phyloP scores from a whole-genome alignment of 768 basidiomycete genomes.

The Boletellus ananas region DNA sequence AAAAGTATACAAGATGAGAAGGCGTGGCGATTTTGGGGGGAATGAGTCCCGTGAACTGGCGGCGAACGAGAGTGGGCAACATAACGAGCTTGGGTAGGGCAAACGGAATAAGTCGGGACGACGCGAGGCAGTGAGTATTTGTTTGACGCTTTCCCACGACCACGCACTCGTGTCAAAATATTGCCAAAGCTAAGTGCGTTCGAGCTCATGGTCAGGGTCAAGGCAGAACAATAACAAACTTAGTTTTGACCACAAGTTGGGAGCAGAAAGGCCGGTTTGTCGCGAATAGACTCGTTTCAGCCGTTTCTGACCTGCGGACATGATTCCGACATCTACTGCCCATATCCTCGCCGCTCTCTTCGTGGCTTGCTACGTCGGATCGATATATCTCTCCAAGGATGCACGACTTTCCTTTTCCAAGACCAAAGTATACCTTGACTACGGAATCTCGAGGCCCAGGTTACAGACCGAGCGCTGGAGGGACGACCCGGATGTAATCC shows the following conservation, averaged over 20 bases:
- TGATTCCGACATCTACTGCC: conserved; percentile 35
- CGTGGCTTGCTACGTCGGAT: conserved; percentile 72
- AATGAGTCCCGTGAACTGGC: conserved; percentile 79
- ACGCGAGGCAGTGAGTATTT: conserved; percentile 8
- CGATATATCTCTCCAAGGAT: conserved; percentile 71
- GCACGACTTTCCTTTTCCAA: conserved; percentile 52
- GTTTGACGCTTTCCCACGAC: conserved; percentile 19
- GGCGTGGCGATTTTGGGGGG: conserved; percentile 97
- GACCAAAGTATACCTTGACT: conserved; percentile 23
- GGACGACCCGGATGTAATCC: conserved; percentile 83
- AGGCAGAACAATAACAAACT: conserved; percentile 12
- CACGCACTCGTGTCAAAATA: conserved; percentile 1
- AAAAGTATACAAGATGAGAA: conserved; percentile 66
- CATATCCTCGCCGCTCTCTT: conserved; percentile 58
- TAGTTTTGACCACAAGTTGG: conserved; percentile 5
- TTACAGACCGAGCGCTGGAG: conserved; percentile 53
- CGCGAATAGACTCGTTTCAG: conserved; percentile 1
- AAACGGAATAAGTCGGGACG: conserved; percentile 24
- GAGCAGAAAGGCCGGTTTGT: conserved; percentile 11
- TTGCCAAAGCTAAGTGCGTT: no score
- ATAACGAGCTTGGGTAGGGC: conserved; percentile 40
- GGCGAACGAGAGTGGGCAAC: conserved; percentile 81
- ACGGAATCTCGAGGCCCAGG: conserved; percentile 30
- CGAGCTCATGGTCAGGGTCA: background rate
- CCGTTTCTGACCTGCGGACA: conserved; percentile 7